Evolutionary conservation across 306 rosid species (phyloP).

Genomic region (Senna tora): DNA sequence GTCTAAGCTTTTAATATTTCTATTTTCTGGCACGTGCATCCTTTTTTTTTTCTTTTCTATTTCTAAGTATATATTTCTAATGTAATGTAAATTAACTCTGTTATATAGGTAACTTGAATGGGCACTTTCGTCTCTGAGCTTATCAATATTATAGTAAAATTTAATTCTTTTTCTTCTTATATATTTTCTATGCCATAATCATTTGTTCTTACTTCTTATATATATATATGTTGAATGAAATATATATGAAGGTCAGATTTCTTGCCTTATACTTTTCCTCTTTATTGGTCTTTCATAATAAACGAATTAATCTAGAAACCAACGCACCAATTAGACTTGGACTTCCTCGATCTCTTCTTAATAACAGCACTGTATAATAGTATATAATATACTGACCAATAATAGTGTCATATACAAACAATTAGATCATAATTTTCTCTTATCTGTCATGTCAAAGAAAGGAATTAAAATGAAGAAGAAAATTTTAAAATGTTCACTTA

Average conservation of each 20-base stretch:
- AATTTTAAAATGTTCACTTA: neutral
- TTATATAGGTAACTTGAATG: slow-evolving; percentile 4
- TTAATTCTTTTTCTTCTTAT: neutral
- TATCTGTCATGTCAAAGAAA: too few species aligned
- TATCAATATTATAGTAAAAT: neutral
- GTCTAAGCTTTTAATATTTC: neutral
- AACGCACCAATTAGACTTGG: neutral
- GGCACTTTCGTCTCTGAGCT: slow-evolving; percentile 4
- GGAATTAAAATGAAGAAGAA: neutral
- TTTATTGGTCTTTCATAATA: neutral
- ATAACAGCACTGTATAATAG: too few species aligned
- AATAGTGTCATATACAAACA: neutral
- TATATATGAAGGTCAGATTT: neutral
- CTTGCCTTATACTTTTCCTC: neutral
- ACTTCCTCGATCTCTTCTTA: neutral
- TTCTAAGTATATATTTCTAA: neutral
- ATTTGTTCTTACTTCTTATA: neutral
- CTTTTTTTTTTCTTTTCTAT: too few species aligned
- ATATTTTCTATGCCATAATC: slow-evolving; percentile 17
- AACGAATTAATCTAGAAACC: slow-evolving; percentile 13
- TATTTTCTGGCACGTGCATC: slow-evolving; percentile 5
- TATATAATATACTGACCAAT: too few species aligned
- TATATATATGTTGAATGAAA: neutral
- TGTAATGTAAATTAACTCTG: slow-evolving; percentile 6
- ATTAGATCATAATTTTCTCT: too few species aligned